Conservation (phyloP, 352 stramenopile genomes). For the Aphanomyces cochlioides region DNA sequence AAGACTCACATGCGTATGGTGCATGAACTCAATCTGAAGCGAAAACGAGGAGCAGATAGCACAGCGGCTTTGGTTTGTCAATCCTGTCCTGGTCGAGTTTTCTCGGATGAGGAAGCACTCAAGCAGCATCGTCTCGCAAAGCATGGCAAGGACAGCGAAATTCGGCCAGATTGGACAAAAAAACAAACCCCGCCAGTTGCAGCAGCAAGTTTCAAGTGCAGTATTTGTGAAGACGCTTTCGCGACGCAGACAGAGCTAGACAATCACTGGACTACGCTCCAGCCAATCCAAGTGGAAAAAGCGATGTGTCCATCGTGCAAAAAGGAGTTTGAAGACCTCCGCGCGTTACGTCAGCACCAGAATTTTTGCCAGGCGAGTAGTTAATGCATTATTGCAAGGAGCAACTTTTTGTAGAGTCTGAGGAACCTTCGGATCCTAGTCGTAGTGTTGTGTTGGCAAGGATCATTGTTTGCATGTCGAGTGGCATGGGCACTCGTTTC, state of each 20-base stretch:
- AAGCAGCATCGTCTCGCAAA: conserved; percentile 76
- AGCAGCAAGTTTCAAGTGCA: conserved; percentile 38
- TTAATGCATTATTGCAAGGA: not conserved
- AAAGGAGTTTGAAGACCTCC: conserved; percentile 61
- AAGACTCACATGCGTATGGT: conserved; percentile 81
- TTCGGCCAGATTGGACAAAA: conserved; percentile 77
- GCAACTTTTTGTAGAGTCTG: too few relatives aligned
- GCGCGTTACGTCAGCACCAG: conserved; percentile 67
- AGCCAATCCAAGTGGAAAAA: conserved; percentile 30
- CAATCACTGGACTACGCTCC: conserved; percentile 36
- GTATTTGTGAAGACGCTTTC: conserved; percentile 36
- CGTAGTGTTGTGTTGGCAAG: conserved; percentile 50
- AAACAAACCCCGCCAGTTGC: conserved; percentile 33
- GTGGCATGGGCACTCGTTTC: conserved; percentile 43
- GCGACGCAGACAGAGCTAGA: conserved; percentile 28
- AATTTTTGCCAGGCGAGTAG: conserved; percentile 51
- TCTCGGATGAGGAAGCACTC: conserved; percentile 70
- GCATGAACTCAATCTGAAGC: conserved; percentile 52
- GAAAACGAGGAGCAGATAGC: conserved; percentile 31
- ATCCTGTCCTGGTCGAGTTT: conserved; percentile 44
- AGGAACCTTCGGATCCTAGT: not conserved
- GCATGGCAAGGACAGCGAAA: conserved; percentile 69
- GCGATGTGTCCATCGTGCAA: conserved; percentile 34
- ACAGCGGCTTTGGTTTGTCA: conserved; percentile 13
- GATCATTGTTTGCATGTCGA: conserved; percentile 66